Evolutionary conservation across 2,329 filamentous ascomycete species (phyloP), one percentile per base, ranked within the genome.

Genomic region (Sporothrix pseudoabietina): DNA sequence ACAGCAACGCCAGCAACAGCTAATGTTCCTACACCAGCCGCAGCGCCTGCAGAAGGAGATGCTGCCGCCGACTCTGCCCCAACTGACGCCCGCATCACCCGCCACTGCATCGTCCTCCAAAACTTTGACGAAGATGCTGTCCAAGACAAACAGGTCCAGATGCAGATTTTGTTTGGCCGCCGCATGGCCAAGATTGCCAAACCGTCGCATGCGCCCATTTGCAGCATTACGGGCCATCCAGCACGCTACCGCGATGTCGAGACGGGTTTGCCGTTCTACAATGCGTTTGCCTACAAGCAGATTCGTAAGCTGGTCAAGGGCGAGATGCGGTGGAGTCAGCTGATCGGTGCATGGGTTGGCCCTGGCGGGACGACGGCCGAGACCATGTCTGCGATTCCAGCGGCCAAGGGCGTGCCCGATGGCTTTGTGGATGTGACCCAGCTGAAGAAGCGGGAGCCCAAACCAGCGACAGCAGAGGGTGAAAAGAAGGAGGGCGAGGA

Each of bases 281-380:
- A 95, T 79, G 85, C 89, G 59, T 88, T 91, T 75, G 94, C 94
- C 0, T 98, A 94, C 82, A 89, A 89, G 77, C 90, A 97, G 80
- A 91, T 98, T 63, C 91, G 93, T 78, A 89, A 91, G 72, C 86
- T 97, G 16, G 83, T 89, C 71, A 87, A 85, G 1, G 92, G 93
- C 59, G 90, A 93, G 61, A 94, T 94, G 80, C 88, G 88, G 73
- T 99, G 93, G 92, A 97, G 94, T 80, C 86, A 85, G 41, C 85
- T 96, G 77, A 82, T 97, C 41, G 94, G 93, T 6, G 92, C 91
- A 19, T 99, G 94, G 87, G 91, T 95, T 4, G 95, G 95, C 0
- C 87, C 73, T 1, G 74, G 86, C 76, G 86, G 84, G 76, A 44
- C 71, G 4, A 49, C 44, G 14, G 14, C 44, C 4, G 44, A 49